These are phyloP conservation scores for Candida pseudoglaebosa DNA, from an alignment of 805 yeast species.

Conservation along the genomic window DNA sequence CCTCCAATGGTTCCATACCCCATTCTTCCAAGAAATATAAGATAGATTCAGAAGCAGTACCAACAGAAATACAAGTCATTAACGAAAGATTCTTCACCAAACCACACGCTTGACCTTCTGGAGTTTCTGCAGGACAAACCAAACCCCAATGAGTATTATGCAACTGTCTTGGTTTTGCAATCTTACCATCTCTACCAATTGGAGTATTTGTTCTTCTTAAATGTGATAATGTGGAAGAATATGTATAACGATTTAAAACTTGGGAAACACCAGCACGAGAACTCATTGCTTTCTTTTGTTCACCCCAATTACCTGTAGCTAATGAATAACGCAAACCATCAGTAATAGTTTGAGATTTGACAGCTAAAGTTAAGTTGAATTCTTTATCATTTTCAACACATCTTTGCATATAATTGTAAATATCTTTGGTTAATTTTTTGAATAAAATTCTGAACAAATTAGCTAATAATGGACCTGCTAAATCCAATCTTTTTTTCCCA, in stretches of 20 bases:
- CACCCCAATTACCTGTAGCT: constrained; percentile 99
- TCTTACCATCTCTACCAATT: constrained; percentile 98
- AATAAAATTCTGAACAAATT: constrained; percentile 91
- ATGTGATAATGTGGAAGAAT: constrained; percentile 97
- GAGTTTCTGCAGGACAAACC: constrained; percentile 99
- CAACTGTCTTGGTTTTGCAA: constrained; percentile 97
- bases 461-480: constrained; percentile 97
- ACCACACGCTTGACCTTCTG: constrained; percentile 99
- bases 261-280: constrained; percentile 99
- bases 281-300: constrained; percentile 98
- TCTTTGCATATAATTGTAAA: constrained; percentile 97
- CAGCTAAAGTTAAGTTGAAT: constrained; percentile 93
- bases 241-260: constrained; percentile 95
- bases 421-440: constrained; percentile 93
- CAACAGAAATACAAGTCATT: constrained; percentile 97
- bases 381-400: constrained; percentile 98
- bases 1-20: constrained; percentile 99
- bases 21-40: constrained; percentile 92
- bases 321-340: constrained; percentile 95
- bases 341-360: constrained; percentile 93
- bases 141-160: constrained; percentile 99
- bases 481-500: constrained; percentile 96
- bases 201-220: constrained; percentile 99
- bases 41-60: constrained; percentile 95
- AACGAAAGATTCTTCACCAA: constrained; percentile 92